Base-by-base conservation (phyloP, 345 rosid genomes). In the Zanthoxylum bungeanum region DNA sequence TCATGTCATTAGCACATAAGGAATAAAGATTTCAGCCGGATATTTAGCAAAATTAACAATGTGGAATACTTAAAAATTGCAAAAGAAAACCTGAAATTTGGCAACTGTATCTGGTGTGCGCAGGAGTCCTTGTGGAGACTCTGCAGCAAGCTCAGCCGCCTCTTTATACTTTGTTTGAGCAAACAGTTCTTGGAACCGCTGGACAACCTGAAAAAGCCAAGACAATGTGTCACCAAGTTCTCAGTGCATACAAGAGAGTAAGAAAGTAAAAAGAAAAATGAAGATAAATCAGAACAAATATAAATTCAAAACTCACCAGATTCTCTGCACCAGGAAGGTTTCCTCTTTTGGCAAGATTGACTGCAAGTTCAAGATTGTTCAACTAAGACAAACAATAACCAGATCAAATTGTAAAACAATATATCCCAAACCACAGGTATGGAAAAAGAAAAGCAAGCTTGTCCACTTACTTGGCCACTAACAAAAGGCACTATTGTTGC, bases 61-160 rank as follows among this genome's bases (percentile, higher is more conserved):
- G 9, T 34, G 22, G 9, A 27, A 24, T 52, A 33, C 37, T 47
- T n/a, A 28, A n/a, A 27, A 17, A 30, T 30, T 22, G 19, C 37
- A 46, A 39, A 82, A 33, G 52, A 57, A 60, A 47, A 92, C 99
- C 99, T 96, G 99, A 79, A 96, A 96, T 77, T 93, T 96, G 69
- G 97, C 93, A 60, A 96, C 97, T 19, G 98, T 96, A 64, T 96
- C 99, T 53, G 97, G 96, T 27, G 99, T 96, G 51, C 99, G 89
- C 49, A 96, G 96, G 67, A 93, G 83, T 69, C 99, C 99, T 72
- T 89, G 98, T 9, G 99, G 99, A 68, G 99, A 93, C 78, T 96
- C 97, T 59, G 99, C 97, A 79, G 99, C 99, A 71, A 96, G 97
- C 83, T 96, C 99, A 71, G 99, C 99, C 53, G 99, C 99, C 83